Base-by-base conservation (phyloP, 2,329 filamentous ascomycete species). In the Fusarium graminum region DNA sequence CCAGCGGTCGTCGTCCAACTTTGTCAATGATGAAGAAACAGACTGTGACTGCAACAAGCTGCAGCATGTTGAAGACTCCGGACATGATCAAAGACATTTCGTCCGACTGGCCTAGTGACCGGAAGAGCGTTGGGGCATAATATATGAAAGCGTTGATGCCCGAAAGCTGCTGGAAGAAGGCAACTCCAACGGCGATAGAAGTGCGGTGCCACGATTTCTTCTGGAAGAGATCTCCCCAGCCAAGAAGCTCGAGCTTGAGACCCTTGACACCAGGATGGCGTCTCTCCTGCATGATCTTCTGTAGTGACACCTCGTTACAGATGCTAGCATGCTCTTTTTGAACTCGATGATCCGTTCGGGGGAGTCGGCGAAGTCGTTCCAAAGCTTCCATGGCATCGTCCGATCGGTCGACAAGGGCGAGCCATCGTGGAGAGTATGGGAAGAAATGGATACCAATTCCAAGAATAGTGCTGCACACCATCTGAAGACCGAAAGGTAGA, bases 391-490 rank as follows among this genome's bases (percentile, higher is more conserved):
- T 67, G 3, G 77, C 74, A 22, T 82, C 81, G 2, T 80, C 71
- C 7, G 80, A 70, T n/a, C 78, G 75, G 19, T 72, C 73, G 8
- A 75, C 72, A 36, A 78, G 76, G 13, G 83, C 74, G 3, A 84
- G 73, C 63, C 83, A 80, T 10, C 81, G 78, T 9, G 82, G 82
- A 0, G 80, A 82, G 60, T 85, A 82, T 0, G 82, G 82, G 61
- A 80, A 82, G 64, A 80, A 79, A 1, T 78, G 75, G 4, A 85
- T 77, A 2, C 83, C 74, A 16, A 69, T 69, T 5, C 68, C 76
- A 2, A 85, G 39, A 6, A 57, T 39, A 26, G 36, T 47, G 13
- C 34, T 42, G 16, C 55, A 57, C 10, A 59, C 52, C 55, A 59
- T 59, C 1, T 59, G 56, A 10, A 59, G 4, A 80, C 58, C 16